Conservation (phyloP, 352 stramenopile species). For the Phytophthora europaea region DNA sequence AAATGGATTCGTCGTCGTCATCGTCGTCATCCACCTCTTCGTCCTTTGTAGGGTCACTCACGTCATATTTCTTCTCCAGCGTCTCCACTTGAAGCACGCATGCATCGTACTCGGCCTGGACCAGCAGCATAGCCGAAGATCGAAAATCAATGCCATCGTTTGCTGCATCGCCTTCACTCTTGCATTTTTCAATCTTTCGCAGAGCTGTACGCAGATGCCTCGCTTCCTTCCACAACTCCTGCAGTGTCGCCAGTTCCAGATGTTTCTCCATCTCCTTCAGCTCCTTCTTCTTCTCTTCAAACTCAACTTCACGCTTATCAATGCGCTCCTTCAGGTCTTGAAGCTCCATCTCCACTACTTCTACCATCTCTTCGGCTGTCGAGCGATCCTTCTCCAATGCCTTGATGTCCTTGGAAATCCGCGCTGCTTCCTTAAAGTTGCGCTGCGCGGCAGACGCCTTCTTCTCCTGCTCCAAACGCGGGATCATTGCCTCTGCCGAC, state of each 20-base stretch:
- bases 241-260: constrained; percentile 69
- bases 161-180: constrained; percentile 64
- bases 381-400: constrained; percentile 85
- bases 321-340: constrained; percentile 83
- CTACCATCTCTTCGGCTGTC: constrained; percentile 84
- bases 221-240: constrained; percentile 85
- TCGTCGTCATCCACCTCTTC: constrained; percentile 62
- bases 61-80: constrained; percentile 80
- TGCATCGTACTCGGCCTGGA: constrained; percentile 83
- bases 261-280: constrained; percentile 81
- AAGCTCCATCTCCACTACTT: constrained; percentile 87
- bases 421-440: constrained; percentile 90
- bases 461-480: constrained; percentile 83
- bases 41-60: constrained; percentile 63
- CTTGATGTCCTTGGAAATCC: constrained; percentile 91
- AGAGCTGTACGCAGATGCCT: constrained; percentile 67
- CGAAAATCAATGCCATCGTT: constrained; percentile 75
- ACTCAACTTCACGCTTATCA: constrained; percentile 72
- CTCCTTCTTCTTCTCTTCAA: constrained; percentile 82
- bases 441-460: constrained; percentile 76
- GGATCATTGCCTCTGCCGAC: constrained; percentile 83
- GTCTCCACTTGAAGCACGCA: constrained; percentile 69
- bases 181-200: constrained; percentile 77
- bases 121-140: constrained; percentile 70
- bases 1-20: constrained; percentile 58